A percentile compares a stretch with the other conserved stretches of the same genome.
phyloP scores from a whole-genome alignment of 176 grass and related monocot genomes.

The Bonia amplexicaulis region DNA sequence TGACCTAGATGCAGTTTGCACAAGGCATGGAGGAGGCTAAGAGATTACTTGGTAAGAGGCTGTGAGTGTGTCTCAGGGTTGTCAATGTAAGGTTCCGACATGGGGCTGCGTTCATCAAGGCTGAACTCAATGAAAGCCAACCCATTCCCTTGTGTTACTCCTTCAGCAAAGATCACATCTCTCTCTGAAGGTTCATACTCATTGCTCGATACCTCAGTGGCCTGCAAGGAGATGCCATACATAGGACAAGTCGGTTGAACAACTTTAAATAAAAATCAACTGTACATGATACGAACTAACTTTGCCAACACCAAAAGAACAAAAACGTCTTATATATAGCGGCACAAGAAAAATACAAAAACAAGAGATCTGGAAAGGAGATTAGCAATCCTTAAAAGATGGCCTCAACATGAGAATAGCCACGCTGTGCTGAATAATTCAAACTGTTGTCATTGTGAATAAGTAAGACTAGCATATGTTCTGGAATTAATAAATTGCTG shows the following conservation, averaged over 20 bases:
- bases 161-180: constrained; percentile 90
- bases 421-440: not conserved
- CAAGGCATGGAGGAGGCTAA: not conserved
- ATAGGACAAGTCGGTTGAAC: not conserved
- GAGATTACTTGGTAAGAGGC: constrained; percentile 67
- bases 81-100: constrained; percentile 86
- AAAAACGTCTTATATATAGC: not conserved
- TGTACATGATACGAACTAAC: not conserved
- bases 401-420: not conserved
- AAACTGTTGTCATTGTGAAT: not conserved
- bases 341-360: not conserved
- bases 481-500: not conserved
- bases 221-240: constrained; percentile 44
- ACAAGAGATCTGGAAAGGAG: not conserved
- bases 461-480: not conserved
- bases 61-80: constrained; percentile 78
- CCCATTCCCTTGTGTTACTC: constrained; percentile 92
- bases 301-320: not conserved
- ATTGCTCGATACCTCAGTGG: constrained; percentile 92
- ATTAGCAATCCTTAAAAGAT: not conserved
- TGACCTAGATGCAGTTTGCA: not conserved
- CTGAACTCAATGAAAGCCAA: constrained; percentile 79
- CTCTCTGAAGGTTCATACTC: constrained; percentile 97
- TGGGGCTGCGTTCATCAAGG: constrained; percentile 90
- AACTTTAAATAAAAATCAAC: not conserved